Evolutionary conservation across 2,329 filamentous ascomycete genomes (phyloP), one percentile per base, ranked within the genome.

Genomic region (Colletotrichum camelliae): DNA sequence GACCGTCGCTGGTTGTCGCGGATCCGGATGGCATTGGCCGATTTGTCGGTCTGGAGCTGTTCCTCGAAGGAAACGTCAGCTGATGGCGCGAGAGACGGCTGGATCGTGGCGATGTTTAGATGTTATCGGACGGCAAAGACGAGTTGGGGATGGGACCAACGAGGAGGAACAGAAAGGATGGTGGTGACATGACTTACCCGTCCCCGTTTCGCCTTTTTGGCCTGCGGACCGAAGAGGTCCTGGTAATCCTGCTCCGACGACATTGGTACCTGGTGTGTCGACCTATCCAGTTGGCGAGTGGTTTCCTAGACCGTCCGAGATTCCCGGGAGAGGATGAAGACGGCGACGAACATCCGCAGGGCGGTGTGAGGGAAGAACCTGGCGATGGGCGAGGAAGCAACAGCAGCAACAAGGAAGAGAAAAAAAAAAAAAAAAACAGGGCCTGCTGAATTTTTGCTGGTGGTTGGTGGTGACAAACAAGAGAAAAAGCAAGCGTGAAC

Each of bases 1-100:
- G 87, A 89, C 43, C 87, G 87, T 62, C 89, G 88, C 82, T 91
- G 89, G 80, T 89, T 91, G 77, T 90, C 86, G 77, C 88, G 86
- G 78, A 87, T 86, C 72, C 85, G 85, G 43, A 77, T 78, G 16
- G 79, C 79, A 61, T 79, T 78, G 35, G 82, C 70, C 7, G 77
- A 74, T 18, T 75, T 75, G 33, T 77, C 75, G 18, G 74, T 72
- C 43, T 77, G 77, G 58, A 76, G 69, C 76, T 77, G 64, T 70
- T 70, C 67, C 57, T 68, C 66, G 68, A 57, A 55, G n/a, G 37
- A 67, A 27, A 74, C 37, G 74, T 74, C 72, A 77, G 72, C 52
- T 27, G 35, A 67, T 27, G 64, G 37, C 37, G 58, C 24, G 52
- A 52, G 13, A 16, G 16, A 13, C 7, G 21, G 21, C 43, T 52